These are phyloP conservation scores for Tetrapisispora taiwanensis DNA, from an alignment of 805 yeast genomes.

Conservation along the genomic window DNA sequence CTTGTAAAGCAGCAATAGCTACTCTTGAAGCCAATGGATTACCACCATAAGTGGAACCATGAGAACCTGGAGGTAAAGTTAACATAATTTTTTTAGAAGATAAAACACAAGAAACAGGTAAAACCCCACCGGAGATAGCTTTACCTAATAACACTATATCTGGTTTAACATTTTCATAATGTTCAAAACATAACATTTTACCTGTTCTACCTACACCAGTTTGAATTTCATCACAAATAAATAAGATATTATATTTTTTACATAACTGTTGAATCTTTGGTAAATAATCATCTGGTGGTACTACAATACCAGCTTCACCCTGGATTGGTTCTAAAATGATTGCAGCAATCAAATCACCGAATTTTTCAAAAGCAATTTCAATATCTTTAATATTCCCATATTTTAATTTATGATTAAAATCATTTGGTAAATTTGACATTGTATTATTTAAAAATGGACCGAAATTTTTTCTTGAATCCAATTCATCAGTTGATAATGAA, in stretches of 20 bases:
- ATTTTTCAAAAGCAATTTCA: constrained; percentile 65
- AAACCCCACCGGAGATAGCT: constrained; percentile 90
- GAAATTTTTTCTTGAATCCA: constrained; percentile 77
- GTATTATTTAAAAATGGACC: constrained; percentile 84
- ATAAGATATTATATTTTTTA: constrained; percentile 70
- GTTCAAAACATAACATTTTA: constrained; percentile 84
- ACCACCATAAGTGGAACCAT: constrained; percentile 97
- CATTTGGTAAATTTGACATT: constrained; percentile 72
- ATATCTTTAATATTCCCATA: constrained; percentile 83
- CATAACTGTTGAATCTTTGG: constrained; percentile 63
- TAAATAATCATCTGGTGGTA: constrained; percentile 78
- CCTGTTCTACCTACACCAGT: constrained; percentile 98
- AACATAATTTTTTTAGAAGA: constrained; percentile 87
- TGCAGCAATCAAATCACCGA: constrained; percentile 87
- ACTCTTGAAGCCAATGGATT: constrained; percentile 90
- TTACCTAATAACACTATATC: constrained; percentile 86
- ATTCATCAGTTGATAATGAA: constrained; percentile 85
- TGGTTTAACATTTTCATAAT: constrained; percentile 67
- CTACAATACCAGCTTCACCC: constrained; percentile 97
- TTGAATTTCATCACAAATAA: constrained; percentile 95
- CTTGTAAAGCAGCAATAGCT: constrained; percentile 87
- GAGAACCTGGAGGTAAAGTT: constrained; percentile 87
- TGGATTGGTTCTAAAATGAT: constrained; percentile 90
- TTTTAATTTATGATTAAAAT: constrained; percentile 44
- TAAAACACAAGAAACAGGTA: constrained; percentile 85